Percentiles rank a stretch among this genome's conserved stretches.
These are phyloP conservation scores for Skeletonema costatum DNA, from an alignment of 108 stramenopile species.

Conservation along the genomic window DNA sequence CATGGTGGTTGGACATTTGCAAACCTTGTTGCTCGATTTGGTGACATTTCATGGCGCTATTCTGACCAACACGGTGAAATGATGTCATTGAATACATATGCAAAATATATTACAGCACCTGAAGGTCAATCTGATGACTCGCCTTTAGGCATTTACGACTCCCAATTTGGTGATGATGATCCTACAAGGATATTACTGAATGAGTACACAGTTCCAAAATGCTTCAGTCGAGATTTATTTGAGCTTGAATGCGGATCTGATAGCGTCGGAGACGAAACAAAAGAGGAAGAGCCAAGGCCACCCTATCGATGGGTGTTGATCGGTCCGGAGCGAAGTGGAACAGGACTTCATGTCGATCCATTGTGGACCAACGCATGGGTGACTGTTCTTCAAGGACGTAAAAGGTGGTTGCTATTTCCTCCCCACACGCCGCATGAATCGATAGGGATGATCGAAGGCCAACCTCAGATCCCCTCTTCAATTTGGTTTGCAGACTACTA, in stretches of 20 bases:
- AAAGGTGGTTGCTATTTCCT: conserved; percentile 87
- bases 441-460: conserved; percentile 60
- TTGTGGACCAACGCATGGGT: conserved; percentile 89
- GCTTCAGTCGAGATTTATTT: conserved; percentile 79
- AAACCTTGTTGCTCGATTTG: conserved; percentile 60
- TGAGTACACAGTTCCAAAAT: conserved; percentile 73
- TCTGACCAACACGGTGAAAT: conserved; percentile 83
- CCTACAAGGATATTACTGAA: conserved; percentile 47
- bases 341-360: conserved; percentile 87
- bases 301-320: conserved; percentile 88
- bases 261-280: conserved; percentile 6
- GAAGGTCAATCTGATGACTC: conserved; percentile 77
- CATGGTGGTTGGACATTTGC: conserved; percentile 59
- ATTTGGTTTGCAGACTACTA: conserved; percentile 75
- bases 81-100: conserved; percentile 68
- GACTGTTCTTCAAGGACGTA: conserved; percentile 71
- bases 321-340: conserved; percentile 80
- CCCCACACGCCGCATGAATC: conserved; percentile 53
- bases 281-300: conserved; percentile 38
- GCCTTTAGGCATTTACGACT: conserved; percentile 85
- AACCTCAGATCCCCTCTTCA: conserved; percentile 74
- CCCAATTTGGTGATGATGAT: conserved; percentile 63
- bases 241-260: conserved; percentile 40
- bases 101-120: conserved; percentile 60
- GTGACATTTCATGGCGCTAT: conserved; percentile 68